Evolutionary conservation across 805 yeast genomes (phyloP).

Genomic region (Myxozyma monticola): DNA sequence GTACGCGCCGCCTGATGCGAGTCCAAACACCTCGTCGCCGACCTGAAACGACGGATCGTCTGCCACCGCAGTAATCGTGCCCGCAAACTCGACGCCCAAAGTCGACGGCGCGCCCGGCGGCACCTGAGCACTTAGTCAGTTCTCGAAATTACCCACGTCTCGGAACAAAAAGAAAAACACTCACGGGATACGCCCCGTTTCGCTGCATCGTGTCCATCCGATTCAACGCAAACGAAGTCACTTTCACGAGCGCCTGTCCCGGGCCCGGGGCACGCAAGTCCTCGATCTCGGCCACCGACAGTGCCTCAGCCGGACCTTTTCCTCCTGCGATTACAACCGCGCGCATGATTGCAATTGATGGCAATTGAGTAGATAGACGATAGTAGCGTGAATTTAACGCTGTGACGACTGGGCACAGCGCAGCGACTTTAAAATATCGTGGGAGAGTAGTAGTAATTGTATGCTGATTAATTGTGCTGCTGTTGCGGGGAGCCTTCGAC

Average conservation of each 20-base stretch:
- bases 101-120: constrained; percentile 38
- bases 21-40: constrained; percentile 43
- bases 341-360: too few species aligned
- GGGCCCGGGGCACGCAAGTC: constrained; percentile 26
- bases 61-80: constrained; percentile 32
- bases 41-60: constrained; percentile 34
- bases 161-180: not conserved
- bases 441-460: too few species aligned
- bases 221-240: constrained; percentile 40
- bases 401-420: too few species aligned
- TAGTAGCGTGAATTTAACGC: too few species aligned
- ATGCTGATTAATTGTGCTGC: too few species aligned
- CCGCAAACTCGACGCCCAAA: constrained; percentile 44
- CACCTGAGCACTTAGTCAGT: constrained; percentile 6
- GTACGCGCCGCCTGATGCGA: constrained; percentile 42
- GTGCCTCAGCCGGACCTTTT: constrained; percentile 35
- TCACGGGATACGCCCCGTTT: constrained; percentile 35
- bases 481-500: too few species aligned
- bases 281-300: constrained; percentile 27
- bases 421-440: too few species aligned
- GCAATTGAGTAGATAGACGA: too few species aligned
- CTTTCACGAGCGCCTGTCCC: constrained; percentile 38
- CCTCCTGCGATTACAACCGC: constrained; percentile 35
- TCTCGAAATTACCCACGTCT: not conserved
- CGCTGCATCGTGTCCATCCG: constrained; percentile 41